Conservation (phyloP, 2,329 filamentous ascomycete species). For the Talaromyces albobiverticillius region DNA sequence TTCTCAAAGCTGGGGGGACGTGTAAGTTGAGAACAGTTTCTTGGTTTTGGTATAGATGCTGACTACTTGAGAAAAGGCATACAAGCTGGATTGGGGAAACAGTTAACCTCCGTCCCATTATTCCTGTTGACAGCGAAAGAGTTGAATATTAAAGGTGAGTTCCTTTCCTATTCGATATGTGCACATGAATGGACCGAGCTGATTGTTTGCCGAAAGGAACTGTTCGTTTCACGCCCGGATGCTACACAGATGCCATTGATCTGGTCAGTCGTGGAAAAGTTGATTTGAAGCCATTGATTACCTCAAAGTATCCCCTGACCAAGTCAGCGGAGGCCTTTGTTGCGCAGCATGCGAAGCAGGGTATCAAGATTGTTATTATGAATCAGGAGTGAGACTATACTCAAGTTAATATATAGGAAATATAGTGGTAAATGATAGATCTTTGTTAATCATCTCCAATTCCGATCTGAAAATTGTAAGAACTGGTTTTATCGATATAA, state of each 20-base stretch:
- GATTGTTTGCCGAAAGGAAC: neutral
- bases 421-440: no score
- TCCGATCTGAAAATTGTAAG: no score
- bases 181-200: neutral
- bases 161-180: neutral
- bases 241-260: neutral
- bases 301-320: neutral
- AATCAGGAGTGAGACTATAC: neutral
- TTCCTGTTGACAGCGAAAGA: neutral
- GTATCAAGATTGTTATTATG: neutral
- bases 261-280: neutral
- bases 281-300: neutral
- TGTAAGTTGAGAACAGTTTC: neutral
- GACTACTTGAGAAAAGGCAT: neutral
- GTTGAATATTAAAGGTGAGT: neutral
- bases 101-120: neutral
- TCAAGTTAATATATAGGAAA: no score
- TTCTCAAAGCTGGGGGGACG: neutral
- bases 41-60: neutral
- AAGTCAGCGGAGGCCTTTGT: neutral
- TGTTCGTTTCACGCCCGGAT: neutral
- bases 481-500: no score
- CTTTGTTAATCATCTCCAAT: no score
- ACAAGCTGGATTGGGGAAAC: neutral
- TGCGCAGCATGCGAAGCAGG: neutral